A percentile compares a stretch with the other conserved stretches of the same genome.
Evolutionary conservation across 2,329 filamentous ascomycete species (phyloP).

Genomic region (Rutstroemia sp.): DNA sequence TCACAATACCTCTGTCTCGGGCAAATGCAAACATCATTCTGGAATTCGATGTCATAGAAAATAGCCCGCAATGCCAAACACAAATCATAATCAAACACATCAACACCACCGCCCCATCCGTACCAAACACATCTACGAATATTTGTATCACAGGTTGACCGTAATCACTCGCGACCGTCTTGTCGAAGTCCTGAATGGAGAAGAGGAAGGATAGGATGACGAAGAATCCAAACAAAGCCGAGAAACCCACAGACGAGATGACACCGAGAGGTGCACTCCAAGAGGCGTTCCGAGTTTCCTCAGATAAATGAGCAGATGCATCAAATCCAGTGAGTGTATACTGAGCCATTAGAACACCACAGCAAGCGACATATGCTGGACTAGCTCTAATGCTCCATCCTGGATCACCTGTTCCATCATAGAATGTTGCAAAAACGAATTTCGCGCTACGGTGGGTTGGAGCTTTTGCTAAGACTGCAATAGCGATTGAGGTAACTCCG

Average conservation of each 20-base stretch:
- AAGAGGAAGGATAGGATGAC: slow-evolving; percentile 50
- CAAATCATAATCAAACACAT: slow-evolving; percentile 51
- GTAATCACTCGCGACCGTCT: slow-evolving; percentile 38
- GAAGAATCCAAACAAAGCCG: slow-evolving; percentile 50
- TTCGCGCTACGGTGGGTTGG: slow-evolving; percentile 47
- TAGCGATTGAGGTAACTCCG: slow-evolving; percentile 44
- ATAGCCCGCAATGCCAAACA: slow-evolving; percentile 54
- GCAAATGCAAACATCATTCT: slow-evolving; percentile 55
- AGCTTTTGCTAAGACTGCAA: slow-evolving; percentile 49
- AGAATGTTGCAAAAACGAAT: slow-evolving; percentile 47
- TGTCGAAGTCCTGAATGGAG: slow-evolving; percentile 49
- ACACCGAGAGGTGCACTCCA: slow-evolving; percentile 52
- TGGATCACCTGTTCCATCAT: slow-evolving; percentile 43
- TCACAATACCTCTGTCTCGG: slow-evolving; percentile 44
- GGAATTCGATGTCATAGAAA: slow-evolving; percentile 48
- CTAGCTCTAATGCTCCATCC: slow-evolving; percentile 48
- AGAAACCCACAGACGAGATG: slow-evolving; percentile 48
- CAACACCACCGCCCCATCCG: slow-evolving; percentile 46
- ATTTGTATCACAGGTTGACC: slow-evolving; percentile 51
- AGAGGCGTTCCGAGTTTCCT: slow-evolving; percentile 49
- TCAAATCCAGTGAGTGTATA: slow-evolving; percentile 49
- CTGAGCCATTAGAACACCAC: slow-evolving; percentile 46
- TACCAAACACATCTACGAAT: slow-evolving; percentile 48
- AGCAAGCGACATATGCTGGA: slow-evolving; percentile 46
- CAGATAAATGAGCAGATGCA: slow-evolving; percentile 48